Percentiles rank a stretch among this genome's conserved stretches.
Conservation (phyloP, 129 eudicot species). For the Gnaphalium uliginosum region DNA sequence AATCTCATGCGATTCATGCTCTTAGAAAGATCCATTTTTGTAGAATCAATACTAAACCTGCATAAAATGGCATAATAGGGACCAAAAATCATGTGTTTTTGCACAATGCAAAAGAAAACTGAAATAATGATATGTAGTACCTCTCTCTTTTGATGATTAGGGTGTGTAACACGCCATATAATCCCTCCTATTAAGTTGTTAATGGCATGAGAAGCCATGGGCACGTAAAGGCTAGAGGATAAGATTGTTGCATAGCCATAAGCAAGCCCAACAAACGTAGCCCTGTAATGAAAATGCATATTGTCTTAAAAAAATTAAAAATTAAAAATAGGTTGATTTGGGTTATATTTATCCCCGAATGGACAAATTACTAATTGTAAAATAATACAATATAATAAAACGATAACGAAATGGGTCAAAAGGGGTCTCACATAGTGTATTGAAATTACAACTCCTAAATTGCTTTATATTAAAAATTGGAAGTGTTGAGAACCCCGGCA, state of each 20-base stretch:
- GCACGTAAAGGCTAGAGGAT: conserved; percentile 80
- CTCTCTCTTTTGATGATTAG: conserved; percentile 30
- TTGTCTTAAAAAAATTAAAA: background rate
- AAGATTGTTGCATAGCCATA: conserved; percentile 75
- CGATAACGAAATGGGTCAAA: background rate
- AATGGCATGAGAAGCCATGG: conserved; percentile 89
- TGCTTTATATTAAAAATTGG: too few relatives aligned
- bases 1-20: background rate
- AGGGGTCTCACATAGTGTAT: background rate
- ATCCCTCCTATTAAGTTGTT: conserved; percentile 81
- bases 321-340: background rate
- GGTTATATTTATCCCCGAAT: background rate
- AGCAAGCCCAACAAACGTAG: conserved; percentile 78
- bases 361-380: background rate
- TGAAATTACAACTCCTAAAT: too few relatives aligned
- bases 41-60: conserved; percentile 12
- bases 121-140: conserved; percentile 15
- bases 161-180: conserved; percentile 67
- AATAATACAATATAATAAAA: background rate
- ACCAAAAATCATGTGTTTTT: background rate
- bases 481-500: background rate
- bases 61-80: background rate
- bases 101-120: background rate
- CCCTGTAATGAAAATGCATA: conserved; percentile 44
- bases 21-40: background rate